phyloP scores from a whole-genome alignment of 2,329 filamentous ascomycete genomes.

The Plenodomus tracheiphilus region DNA sequence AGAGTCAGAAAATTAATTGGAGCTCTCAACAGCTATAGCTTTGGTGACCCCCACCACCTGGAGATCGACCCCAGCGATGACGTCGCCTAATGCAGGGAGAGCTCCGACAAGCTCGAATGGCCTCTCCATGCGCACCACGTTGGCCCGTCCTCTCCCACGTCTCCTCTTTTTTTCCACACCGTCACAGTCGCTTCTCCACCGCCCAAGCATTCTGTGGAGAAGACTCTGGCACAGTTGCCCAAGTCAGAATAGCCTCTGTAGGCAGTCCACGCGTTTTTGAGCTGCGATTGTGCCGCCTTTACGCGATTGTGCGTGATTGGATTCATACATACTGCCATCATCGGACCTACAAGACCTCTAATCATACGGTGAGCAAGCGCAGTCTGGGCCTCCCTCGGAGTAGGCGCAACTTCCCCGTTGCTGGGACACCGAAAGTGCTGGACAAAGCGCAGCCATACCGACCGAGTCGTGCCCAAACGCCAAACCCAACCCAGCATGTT shows the following conservation, averaged over 20 bases:
- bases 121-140: conserved; percentile 10
- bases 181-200: conserved; percentile 19
- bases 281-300: background rate
- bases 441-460: background rate
- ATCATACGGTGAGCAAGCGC: background rate
- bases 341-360: background rate
- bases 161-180: conserved; percentile 27
- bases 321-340: background rate
- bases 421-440: background rate
- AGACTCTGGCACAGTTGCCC: background rate
- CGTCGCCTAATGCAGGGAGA: conserved; percentile 28
- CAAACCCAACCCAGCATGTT: conserved; percentile 45
- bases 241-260: background rate
- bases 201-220: conserved; percentile 18
- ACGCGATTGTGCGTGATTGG: background rate
- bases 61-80: conserved; percentile 16
- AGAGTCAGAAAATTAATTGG: conserved; percentile 8
- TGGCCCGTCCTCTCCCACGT: conserved; percentile 10
- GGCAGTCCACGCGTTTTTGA: background rate
- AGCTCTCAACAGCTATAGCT: conserved; percentile 18
- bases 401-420: background rate
- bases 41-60: conserved; percentile 12
- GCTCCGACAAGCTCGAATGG: conserved; percentile 21
- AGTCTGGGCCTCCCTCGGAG: background rate
- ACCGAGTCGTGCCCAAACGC: background rate